Percentiles rank a stretch among this genome's conserved stretches.
Evolutionary conservation across 2,329 filamentous ascomycete species (phyloP).

Genomic region (Monosporascus sp.): DNA sequence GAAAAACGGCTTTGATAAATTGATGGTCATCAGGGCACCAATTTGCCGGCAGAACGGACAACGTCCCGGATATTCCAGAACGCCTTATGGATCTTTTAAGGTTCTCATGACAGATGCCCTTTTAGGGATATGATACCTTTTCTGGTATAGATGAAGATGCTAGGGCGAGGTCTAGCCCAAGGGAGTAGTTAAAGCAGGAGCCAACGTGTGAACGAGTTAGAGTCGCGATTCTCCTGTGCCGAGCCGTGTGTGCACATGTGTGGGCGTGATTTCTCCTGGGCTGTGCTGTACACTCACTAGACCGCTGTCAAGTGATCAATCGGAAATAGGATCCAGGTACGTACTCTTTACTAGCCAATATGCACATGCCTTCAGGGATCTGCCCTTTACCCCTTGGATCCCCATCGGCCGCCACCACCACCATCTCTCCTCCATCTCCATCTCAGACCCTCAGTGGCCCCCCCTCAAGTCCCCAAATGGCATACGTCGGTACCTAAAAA

Average conservation of each 20-base stretch:
- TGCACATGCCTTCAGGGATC: not conserved
- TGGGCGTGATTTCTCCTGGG: not conserved
- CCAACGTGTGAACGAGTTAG: not conserved
- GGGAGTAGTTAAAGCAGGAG: not conserved
- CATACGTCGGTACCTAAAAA: too few species aligned
- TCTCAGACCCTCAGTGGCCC: not conserved
- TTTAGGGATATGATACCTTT: not conserved
- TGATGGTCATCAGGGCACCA: not conserved
- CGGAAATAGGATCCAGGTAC: not conserved
- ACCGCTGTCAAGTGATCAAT: conserved; percentile 1
- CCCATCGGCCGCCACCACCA: not conserved
- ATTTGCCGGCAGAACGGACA: conserved; percentile 1
- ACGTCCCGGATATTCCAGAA: not conserved
- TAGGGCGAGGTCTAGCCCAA: not conserved
- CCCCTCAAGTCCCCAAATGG: too few species aligned
- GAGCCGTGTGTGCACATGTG: not conserved
- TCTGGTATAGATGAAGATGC: not conserved
- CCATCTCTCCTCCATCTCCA: not conserved
- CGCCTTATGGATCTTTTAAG: not conserved
- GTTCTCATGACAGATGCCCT: not conserved
- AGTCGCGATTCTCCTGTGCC: not conserved
- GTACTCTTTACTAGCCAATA: not conserved
- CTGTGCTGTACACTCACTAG: not conserved
- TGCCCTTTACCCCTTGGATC: not conserved
- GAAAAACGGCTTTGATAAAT: not conserved